Evolutionary conservation across 495 filamentous ascomycete species (phyloP).

Genomic region (Friedmanniomyces endolithicus): DNA sequence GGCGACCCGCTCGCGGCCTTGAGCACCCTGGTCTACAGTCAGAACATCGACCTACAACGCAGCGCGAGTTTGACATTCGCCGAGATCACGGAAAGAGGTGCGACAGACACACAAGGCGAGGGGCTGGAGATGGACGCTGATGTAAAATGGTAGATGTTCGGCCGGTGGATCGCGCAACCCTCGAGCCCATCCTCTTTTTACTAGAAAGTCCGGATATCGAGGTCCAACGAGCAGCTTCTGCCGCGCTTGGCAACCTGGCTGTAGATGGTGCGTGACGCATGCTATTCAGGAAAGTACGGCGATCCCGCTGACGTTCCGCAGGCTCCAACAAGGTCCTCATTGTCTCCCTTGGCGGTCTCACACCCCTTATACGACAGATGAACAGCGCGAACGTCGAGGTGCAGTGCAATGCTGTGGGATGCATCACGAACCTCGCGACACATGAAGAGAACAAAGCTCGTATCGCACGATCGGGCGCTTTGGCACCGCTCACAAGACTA

Average conservation of each 20-base stretch:
- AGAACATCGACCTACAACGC: constrained; percentile 95
- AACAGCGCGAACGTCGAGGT: constrained; percentile 98
- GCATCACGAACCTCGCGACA: constrained; percentile 94
- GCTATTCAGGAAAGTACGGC: background rate
- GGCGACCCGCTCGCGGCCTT: constrained; percentile 91
- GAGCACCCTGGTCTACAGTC: constrained; percentile 91
- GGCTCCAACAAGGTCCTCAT: constrained; percentile 97
- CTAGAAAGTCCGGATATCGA: constrained; percentile 92
- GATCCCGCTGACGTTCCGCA: constrained; percentile 41
- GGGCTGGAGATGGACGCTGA: background rate
- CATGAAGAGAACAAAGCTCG: constrained; percentile 99
- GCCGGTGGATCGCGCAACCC: constrained; percentile 85
- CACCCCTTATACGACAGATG: constrained; percentile 94
- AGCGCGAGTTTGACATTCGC: constrained; percentile 98
- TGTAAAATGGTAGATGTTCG: constrained; percentile 59
- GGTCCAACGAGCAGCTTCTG: constrained; percentile 92
- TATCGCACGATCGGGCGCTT: constrained; percentile 87
- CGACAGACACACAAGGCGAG: background rate
- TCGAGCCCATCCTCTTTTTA: constrained; percentile 90
- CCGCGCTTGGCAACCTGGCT: constrained; percentile 87
- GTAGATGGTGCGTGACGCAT: constrained; percentile 75
- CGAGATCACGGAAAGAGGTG: constrained; percentile 97
- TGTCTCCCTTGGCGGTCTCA: constrained; percentile 78
- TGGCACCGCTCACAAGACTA: constrained; percentile 77
- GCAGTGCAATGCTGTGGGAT: constrained; percentile 97